Conservation (phyloP, 83 land plant genomes). For the Diphasiastrum complanatum region DNA sequence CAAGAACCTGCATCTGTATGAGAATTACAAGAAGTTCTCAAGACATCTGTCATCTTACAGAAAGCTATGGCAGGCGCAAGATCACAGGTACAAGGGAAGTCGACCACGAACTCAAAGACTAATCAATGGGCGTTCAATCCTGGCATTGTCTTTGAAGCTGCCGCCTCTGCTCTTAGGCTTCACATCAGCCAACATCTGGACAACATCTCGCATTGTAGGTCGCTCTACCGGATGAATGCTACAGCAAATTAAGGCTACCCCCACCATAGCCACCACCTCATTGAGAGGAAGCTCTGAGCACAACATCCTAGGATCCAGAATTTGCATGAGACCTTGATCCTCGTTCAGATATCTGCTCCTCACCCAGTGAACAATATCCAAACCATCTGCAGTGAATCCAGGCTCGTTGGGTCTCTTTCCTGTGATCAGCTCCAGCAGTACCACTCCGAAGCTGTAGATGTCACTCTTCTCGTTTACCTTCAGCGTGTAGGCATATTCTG, state of each 20-base stretch:
- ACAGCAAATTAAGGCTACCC: slow-evolving; percentile 14
- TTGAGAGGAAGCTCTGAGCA: slow-evolving; percentile 1
- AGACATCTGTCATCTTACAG: too few species aligned
- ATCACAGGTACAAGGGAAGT: too few species aligned
- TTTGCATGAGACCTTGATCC: slow-evolving; percentile 9
- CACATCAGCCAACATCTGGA: slow-evolving; percentile 16
- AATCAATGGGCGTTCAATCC: too few species aligned
- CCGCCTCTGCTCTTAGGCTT: slow-evolving; percentile 14
- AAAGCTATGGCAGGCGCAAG: too few species aligned
- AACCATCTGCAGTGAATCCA: background rate
- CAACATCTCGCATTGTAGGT: slow-evolving; percentile 20
- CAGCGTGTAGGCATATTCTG: slow-evolving; percentile 20
- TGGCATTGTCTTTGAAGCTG: slow-evolving; percentile 12
- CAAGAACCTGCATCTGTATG: too few species aligned
- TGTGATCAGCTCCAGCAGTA: slow-evolving; percentile 21
- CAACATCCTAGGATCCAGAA: slow-evolving; percentile 10
- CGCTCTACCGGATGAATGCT: slow-evolving; percentile 9
- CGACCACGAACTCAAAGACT: too few species aligned
- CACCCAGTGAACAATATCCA: slow-evolving; percentile 19
- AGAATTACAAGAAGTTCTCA: too few species aligned
- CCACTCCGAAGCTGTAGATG: slow-evolving; percentile 23
- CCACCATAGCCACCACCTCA: slow-evolving; percentile 7
- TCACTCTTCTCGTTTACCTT: slow-evolving; percentile 22
- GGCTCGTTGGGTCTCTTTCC: slow-evolving; percentile 13
- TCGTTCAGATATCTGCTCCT: background rate